Evolutionary conservation across 2,329 filamentous ascomycete genomes (phyloP).

Genomic region (Calonectria multiphialidica): DNA sequence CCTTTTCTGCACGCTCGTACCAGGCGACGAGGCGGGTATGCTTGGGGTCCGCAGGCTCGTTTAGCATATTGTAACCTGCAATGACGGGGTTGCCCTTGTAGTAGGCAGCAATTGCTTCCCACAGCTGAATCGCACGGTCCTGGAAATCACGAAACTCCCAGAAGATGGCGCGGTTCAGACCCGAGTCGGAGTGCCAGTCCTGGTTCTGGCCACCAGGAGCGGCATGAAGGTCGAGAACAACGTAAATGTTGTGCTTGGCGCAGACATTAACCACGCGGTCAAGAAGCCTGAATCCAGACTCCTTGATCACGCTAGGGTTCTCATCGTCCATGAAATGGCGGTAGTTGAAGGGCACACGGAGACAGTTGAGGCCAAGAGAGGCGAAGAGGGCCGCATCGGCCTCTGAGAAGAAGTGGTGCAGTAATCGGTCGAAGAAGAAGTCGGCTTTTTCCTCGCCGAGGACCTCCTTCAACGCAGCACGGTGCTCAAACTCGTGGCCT

Average conservation of each 20-base stretch:
- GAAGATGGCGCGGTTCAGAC: conserved; percentile 54
- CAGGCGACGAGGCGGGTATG: conserved; percentile 37
- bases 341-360: conserved; percentile 72
- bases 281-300: conserved; percentile 61
- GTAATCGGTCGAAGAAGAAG: conserved; percentile 70
- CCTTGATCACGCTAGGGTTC: conserved; percentile 61
- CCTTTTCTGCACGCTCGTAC: conserved; percentile 55
- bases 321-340: conserved; percentile 67
- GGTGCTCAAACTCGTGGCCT: conserved; percentile 68
- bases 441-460: conserved; percentile 68
- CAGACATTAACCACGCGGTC: conserved; percentile 62
- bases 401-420: conserved; percentile 71
- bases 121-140: conserved; percentile 57
- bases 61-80: conserved; percentile 55
- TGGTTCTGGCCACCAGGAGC: conserved; percentile 61
- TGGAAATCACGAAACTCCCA: conserved; percentile 62
- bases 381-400: conserved; percentile 70
- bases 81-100: conserved; percentile 57
- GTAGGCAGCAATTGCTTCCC: conserved; percentile 55
- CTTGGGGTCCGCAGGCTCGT: conserved; percentile 48
- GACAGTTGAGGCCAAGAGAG: conserved; percentile 66
- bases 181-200: conserved; percentile 60
- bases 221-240: conserved; percentile 59
- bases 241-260: conserved; percentile 55
- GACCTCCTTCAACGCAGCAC: conserved; percentile 56